These are phyloP conservation scores for Pilatotrama ljubarskyi DNA, from an alignment of 768 basidiomycete genomes.

Conservation along the genomic window DNA sequence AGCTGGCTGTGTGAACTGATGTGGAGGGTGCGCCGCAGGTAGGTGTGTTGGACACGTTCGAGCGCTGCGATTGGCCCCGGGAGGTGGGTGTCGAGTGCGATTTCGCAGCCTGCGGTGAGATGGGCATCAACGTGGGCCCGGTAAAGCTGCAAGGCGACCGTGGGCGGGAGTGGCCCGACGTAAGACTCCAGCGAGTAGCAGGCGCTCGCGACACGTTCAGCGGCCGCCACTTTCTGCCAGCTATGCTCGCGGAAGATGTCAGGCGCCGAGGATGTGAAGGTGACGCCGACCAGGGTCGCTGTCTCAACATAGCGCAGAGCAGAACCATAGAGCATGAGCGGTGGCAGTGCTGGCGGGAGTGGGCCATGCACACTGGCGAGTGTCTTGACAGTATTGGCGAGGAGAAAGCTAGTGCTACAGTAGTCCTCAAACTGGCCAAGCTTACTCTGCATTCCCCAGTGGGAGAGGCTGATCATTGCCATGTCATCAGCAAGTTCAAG, in stretches of 20 bases:
- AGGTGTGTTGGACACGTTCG: constrained; percentile 22
- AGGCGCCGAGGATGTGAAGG: not conserved
- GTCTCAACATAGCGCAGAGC: not conserved
- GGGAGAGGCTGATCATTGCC: not conserved
- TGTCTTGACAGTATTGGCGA: not conserved
- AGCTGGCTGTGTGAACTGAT: constrained; percentile 17
- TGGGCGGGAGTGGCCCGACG: not conserved
- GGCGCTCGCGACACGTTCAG: not conserved
- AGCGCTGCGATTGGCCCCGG: not conserved
- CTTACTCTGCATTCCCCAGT: not conserved
- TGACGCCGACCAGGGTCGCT: not conserved
- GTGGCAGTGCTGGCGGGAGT: not conserved
- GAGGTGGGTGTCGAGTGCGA: not conserved
- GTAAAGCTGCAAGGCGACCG: not conserved
- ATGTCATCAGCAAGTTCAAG: not conserved
- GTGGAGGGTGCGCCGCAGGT: constrained; percentile 27
- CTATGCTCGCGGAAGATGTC: constrained; percentile 3
- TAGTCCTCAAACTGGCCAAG: not conserved
- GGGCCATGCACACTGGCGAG: not conserved
- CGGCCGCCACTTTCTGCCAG: not conserved
- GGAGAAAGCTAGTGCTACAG: not conserved
- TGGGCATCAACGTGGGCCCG: constrained; percentile 9
- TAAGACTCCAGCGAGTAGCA: not conserved
- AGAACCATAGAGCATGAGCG: not conserved
- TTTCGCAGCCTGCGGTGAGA: not conserved